Percentiles rank a stretch among this genome's conserved stretches.
These are phyloP conservation scores for Salix suchowensis DNA, from an alignment of 345 rosid genomes.

Conservation along the genomic window DNA sequence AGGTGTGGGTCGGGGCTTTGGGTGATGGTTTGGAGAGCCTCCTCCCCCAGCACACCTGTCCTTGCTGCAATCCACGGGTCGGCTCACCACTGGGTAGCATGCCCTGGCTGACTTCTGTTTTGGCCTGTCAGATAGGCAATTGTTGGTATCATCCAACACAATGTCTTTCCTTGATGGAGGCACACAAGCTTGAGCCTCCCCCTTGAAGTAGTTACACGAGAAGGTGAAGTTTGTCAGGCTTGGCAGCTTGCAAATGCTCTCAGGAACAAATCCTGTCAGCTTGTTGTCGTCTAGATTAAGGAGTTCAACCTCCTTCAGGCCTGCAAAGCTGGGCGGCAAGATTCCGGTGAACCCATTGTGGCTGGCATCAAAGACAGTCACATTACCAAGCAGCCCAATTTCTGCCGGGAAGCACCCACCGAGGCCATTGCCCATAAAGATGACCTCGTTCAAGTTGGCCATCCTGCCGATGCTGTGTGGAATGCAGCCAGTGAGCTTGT, in stretches of 20 bases:
- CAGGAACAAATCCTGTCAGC: conserved; percentile 56
- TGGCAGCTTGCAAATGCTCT: conserved; percentile 53
- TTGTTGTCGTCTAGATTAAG: conserved; percentile 48
- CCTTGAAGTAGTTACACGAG: conserved; percentile 54
- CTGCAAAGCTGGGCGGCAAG: conserved; percentile 36
- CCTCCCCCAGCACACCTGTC: conserved; percentile 36
- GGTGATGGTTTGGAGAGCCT: neutral
- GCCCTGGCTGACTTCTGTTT: conserved; percentile 33
- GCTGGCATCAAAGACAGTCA: conserved; percentile 58
- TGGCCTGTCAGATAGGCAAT: conserved; percentile 52
- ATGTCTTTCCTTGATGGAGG: conserved; percentile 22
- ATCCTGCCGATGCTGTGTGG: conserved; percentile 61
- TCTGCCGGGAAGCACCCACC: conserved; percentile 79
- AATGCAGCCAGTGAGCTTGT: conserved; percentile 67
- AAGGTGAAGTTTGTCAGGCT: conserved; percentile 47
- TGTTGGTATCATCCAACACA: conserved; percentile 40
- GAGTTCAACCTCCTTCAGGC: conserved; percentile 29
- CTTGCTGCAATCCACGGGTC: conserved; percentile 68
- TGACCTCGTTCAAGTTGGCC: conserved; percentile 57
- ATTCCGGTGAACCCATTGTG: conserved; percentile 45
- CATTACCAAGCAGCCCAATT: conserved; percentile 43
- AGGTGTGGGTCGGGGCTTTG: conserved; percentile 7
- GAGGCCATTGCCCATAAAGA: conserved; percentile 44
- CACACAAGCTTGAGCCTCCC: conserved; percentile 41
- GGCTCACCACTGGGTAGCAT: conserved; percentile 45